Evolutionary conservation across 371 early-diverging fungal genomes (phyloP).

Genomic region (Circinella minor): DNA sequence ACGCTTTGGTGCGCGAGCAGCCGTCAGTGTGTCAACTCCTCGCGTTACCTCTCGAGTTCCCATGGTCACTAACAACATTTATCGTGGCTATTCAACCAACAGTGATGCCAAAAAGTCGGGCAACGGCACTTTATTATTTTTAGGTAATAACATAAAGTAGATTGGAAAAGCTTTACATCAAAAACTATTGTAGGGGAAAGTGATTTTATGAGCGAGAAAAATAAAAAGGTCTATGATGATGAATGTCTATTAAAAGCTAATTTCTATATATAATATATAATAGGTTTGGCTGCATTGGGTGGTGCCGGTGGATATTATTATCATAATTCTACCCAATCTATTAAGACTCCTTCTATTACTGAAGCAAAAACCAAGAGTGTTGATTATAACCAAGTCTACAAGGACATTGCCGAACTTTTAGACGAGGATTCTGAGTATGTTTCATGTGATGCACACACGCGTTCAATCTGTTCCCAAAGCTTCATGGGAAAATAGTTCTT

Average conservation of each 20-base stretch:
- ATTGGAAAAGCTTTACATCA: too few species aligned
- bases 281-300: slow-evolving; percentile 50
- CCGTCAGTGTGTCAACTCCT: slow-evolving; percentile 6
- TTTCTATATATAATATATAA: not conserved
- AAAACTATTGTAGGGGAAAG: too few species aligned
- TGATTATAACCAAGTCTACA: slow-evolving; percentile 75
- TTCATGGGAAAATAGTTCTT: slow-evolving; percentile 14
- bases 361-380: slow-evolving; percentile 14
- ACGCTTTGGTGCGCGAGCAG: slow-evolving; percentile 13
- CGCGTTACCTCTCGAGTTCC: slow-evolving; percentile 4
- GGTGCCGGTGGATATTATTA: slow-evolving; percentile 61
- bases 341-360: slow-evolving; percentile 24
- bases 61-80: not conserved
- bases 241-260: not conserved
- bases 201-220: not conserved
- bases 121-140: slow-evolving; percentile 27
- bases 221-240: too few species aligned
- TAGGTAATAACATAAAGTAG: slow-evolving; percentile 19
- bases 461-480: not conserved
- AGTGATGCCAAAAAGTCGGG: slow-evolving; percentile 32
- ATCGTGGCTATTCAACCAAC: slow-evolving; percentile 29
- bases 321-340: slow-evolving; percentile 45
- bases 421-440: slow-evolving; percentile 67
- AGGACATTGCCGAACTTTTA: slow-evolving; percentile 79
- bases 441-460: slow-evolving; percentile 16